Evolutionary conservation across 352 stramenopile genomes (phyloP), one percentile per base, ranked within the genome.

Genomic region (Phytophthora nicotianae): DNA sequence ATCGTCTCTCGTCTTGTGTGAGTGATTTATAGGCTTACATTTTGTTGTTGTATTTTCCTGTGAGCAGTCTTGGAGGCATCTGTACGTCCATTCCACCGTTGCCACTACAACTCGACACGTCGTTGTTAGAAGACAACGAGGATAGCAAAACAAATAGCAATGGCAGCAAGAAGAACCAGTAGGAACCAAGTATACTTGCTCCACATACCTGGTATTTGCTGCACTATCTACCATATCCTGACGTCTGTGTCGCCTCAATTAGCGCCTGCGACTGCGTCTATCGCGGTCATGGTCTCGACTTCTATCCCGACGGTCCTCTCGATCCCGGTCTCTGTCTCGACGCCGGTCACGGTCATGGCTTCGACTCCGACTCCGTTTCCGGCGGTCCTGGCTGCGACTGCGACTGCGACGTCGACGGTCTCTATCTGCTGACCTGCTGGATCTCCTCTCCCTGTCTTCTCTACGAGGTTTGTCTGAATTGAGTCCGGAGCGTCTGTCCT

Each of bases 21-120:
- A 7, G 24, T 29, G 27, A 6, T 33, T 33, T 33, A 11, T 6
- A 13, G 27, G 6, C 3, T 55, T 14, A n/a, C 10, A 19, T 41
- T 16, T 58, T 26, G 23, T 6, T 37, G n/a, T 29, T 45, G 51
- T 23, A 20, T 52, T 8, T 10, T 62, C 38, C 4, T 51, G 3
- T 58, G 2, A 40, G 7, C 67, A 92, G 83, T 10, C 61, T 92
- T 4, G 72, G 62, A 4, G 74, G 68, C 38, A 83, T 91, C 26
- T 90, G 74, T 51, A 77, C 66, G 43, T 81, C 83, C 33, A 82
- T 92, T 50, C 83, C 85, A 8, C 78, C 85, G 42, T 51, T 94
- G 17, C 77, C 80, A 2, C 58, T 93, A 26, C 75, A 86, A 46
- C 57, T 89, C 7, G 85, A 94, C 64, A 89, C 68, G 46, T 94